phyloP scores from a whole-genome alignment of 129 eudicot species.

The Smallanthus sonchifolius region DNA sequence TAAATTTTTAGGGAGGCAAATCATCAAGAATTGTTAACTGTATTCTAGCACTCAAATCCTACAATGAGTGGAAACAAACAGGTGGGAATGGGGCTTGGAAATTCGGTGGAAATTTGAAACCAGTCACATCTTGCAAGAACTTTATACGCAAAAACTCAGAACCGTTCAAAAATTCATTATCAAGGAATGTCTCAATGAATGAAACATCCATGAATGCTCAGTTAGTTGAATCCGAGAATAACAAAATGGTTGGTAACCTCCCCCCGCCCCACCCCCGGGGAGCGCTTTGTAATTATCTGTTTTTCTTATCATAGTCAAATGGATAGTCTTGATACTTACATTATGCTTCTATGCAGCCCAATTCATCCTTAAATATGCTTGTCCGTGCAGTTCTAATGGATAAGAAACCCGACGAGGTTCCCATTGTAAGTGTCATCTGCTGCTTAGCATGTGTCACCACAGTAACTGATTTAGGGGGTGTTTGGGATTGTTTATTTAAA shows the following conservation, averaged over 20 bases:
- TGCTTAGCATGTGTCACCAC: background rate
- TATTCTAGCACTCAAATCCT: conserved; percentile 85
- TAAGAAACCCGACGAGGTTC: conserved; percentile 95
- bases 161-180: conserved; percentile 62
- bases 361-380: conserved; percentile 75
- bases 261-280: background rate
- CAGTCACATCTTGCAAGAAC: conserved; percentile 53
- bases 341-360: conserved; percentile 53
- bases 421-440: conserved; percentile 51
- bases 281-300: background rate
- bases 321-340: conserved; percentile 15
- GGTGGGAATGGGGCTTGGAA: conserved; percentile 87
- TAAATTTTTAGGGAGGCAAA: conserved; percentile 72
- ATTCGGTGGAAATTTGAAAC: conserved; percentile 74
- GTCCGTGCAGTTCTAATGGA: conserved; percentile 72
- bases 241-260: conserved; percentile 49
- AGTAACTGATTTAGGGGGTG: background rate
- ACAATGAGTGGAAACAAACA: conserved; percentile 70
- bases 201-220: conserved; percentile 43
- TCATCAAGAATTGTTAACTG: conserved; percentile 77
- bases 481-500: background rate
- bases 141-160: conserved; percentile 84
- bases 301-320: background rate
- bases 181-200: conserved; percentile 53
- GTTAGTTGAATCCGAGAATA: conserved; percentile 41